Evolutionary conservation across 331 rosid species (phyloP), one percentile per base, ranked within the genome.

Genomic region (Acacia concinna): DNA sequence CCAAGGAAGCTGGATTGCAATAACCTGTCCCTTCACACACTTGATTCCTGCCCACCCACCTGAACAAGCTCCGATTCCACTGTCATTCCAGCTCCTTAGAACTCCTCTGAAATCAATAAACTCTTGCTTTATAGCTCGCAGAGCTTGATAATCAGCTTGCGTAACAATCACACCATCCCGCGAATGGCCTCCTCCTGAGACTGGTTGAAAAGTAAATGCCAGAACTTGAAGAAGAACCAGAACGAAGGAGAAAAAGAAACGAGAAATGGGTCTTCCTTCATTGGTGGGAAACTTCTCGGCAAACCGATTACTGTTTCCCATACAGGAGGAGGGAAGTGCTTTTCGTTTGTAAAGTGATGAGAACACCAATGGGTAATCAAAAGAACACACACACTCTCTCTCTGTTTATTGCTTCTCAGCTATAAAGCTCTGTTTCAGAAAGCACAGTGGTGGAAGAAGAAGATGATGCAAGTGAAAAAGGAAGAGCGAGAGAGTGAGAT

Each of bases 1-100:
- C 98, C 98, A 96, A 32, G 98, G 99, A 83, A 96, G 94, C 81
- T 96, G 99, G 69, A 96, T 90, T 7, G 91, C 97, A 66, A 96
- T 88, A 34, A 96, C 99, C 37, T 93, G 93, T 5, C 99, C 99
- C 3, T 87, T 90, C 40, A 87, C 89, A 78, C 99, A 96, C 78
- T 93, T 96, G 85, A 96, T 93, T 56, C 99, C 99, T 28, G 74
- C 89, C 99, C 99, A 96, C 11, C 87, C 76, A 35, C 99, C 99
- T 3, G 97, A 93, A 80, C 99, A 96, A 62, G 91, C 93, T 77
- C 94, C 94, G 37, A 75, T 0, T 2, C 93, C 93, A 77, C 89
- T 91, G 38, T 87, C 96, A 67, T 93, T 96, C 99, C 99, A 96
- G 90, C 91, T 93, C 28, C 85, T 88, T 31, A 96, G 74, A 13